Conservation (phyloP, 2,329 filamentous ascomycete species). For the Canariomyces notabilis region DNA sequence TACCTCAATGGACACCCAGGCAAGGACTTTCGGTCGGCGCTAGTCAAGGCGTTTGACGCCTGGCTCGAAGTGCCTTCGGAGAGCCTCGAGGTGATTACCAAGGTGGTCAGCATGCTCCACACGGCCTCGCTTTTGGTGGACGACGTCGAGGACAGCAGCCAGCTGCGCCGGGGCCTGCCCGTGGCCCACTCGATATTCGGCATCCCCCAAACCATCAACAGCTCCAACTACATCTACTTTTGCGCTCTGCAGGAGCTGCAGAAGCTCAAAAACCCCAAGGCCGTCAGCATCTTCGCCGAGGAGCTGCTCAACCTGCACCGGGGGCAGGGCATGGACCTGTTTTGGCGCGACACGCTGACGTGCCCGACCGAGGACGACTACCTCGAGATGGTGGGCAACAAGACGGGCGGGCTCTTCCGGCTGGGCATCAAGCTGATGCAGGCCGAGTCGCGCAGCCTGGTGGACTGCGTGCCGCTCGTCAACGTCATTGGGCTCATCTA, state of each 20-base stretch:
- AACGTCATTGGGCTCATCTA: conserved; percentile 81
- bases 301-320: conserved; percentile 80
- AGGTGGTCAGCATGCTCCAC: conserved; percentile 79
- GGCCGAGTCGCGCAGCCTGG: conserved; percentile 53
- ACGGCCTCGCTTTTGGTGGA: conserved; percentile 79
- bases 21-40: conserved; percentile 76
- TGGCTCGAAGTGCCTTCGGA: conserved; percentile 71
- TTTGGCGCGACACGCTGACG: conserved; percentile 80
- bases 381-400: conserved; percentile 90
- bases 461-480: conserved; percentile 77
- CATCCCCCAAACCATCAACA: conserved; percentile 83
- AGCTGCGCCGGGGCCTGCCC: conserved; percentile 71
- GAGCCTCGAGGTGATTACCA: conserved; percentile 68
- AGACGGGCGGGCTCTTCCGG: conserved; percentile 82
- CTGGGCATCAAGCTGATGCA: conserved; percentile 86
- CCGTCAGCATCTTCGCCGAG: conserved; percentile 69
- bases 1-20: conserved; percentile 75
- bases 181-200: conserved; percentile 84
- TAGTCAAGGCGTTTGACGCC: conserved; percentile 75
- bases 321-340: conserved; percentile 87
- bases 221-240: conserved; percentile 87
- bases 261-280: conserved; percentile 63
- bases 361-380: conserved; percentile 86
- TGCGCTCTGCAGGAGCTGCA: conserved; percentile 69
- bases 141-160: conserved; percentile 75